A percentile compares a stretch with the other conserved stretches of the same genome.
These are phyloP conservation scores for Calonectria hongkongensis DNA, from an alignment of 2,329 filamentous ascomycete genomes.

Conservation along the genomic window DNA sequence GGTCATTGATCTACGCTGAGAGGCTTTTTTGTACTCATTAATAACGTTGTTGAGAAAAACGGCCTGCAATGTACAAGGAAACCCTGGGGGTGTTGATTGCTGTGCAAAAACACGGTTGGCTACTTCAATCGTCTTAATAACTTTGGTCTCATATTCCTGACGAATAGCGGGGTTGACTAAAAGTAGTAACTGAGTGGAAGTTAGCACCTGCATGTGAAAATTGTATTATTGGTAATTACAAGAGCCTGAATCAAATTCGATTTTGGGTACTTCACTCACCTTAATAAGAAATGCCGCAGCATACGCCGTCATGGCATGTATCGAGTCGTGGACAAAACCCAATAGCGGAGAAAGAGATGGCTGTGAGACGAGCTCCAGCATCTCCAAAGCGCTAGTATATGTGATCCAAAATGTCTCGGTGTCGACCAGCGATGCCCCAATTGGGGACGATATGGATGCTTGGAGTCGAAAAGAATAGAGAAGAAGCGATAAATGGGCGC, in stretches of 20 bases:
- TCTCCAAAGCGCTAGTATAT: slow-evolving; percentile 56
- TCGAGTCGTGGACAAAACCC: slow-evolving; percentile 63
- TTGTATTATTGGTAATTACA: neutral
- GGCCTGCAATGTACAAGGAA: slow-evolving; percentile 58
- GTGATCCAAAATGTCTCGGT: slow-evolving; percentile 57
- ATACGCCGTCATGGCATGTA: slow-evolving; percentile 66
- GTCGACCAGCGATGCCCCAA: slow-evolving; percentile 44
- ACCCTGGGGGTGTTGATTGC: slow-evolving; percentile 53
- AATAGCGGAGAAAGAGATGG: slow-evolving; percentile 53
- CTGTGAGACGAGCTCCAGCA: slow-evolving; percentile 57
- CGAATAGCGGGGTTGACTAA: slow-evolving; percentile 7
- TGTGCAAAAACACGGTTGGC: slow-evolving; percentile 50
- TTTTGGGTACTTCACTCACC: slow-evolving; percentile 38
- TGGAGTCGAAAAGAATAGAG: slow-evolving; percentile 61
- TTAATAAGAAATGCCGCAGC: slow-evolving; percentile 63
- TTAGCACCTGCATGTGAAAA: neutral
- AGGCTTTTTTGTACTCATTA: neutral
- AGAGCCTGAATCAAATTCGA: too few relatives aligned
- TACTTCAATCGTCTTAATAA: slow-evolving; percentile 42
- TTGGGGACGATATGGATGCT: slow-evolving; percentile 51
- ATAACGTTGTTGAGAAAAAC: slow-evolving; percentile 54
- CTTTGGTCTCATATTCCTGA: slow-evolving; percentile 18
- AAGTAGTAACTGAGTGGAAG: slow-evolving; percentile 11
- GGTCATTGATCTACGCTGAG: neutral
- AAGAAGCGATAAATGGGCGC: slow-evolving; percentile 60